Base-by-base conservation (phyloP, 1,284 basidiomycete species). In the Ustilago curta region DNA sequence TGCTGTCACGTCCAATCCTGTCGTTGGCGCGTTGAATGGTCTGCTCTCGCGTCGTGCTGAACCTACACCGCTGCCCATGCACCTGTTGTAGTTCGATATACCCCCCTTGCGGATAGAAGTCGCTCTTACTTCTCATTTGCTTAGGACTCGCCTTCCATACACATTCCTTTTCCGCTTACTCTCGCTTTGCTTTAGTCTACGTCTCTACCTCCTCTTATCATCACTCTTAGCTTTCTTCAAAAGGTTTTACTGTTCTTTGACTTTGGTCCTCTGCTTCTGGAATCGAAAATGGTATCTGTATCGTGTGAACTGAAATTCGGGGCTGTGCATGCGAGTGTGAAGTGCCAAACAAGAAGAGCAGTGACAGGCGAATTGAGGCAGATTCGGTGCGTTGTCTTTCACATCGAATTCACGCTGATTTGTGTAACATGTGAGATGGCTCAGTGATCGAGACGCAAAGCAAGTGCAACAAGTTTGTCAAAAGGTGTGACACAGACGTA, bases 21-120 rank as follows among this genome's bases (percentile, higher is more conserved):
- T 37, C 11, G 35, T 14, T 37, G 12, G 35, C 35, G 35, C 35
- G 12, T 14, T 37, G 35, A 16, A 16, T 14, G 12, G 12, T 39
- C 35, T 27, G 53, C 29, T 48, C 29, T 21, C 48, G n/a, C 48
- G 14, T 27, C 50, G 50, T 12, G 23, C 50, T 8, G 50, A 42
- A 27, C 50, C 39, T 8, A 52, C 50, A 25, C 21, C 21, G 23
- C 8, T 51, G 21, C 31, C 23, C 14, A 14, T 35, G 29, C 31
- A 49, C 18, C 29, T n/a, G 35, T 14, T 51, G 32, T 51, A n/a
- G 4, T 2, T 25, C 37, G 40, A 52, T 16, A 52, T 52, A 52
- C 23, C 50, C 37, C 12, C 27, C 21, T 4, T 12, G 43, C 9
- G n/a, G 43, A 23, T 6, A n/a, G 43, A 21, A 42, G 14, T 9